These are phyloP conservation scores for Geranium rotundifolium DNA, from an alignment of 345 rosid genomes.

Conservation along the genomic window DNA sequence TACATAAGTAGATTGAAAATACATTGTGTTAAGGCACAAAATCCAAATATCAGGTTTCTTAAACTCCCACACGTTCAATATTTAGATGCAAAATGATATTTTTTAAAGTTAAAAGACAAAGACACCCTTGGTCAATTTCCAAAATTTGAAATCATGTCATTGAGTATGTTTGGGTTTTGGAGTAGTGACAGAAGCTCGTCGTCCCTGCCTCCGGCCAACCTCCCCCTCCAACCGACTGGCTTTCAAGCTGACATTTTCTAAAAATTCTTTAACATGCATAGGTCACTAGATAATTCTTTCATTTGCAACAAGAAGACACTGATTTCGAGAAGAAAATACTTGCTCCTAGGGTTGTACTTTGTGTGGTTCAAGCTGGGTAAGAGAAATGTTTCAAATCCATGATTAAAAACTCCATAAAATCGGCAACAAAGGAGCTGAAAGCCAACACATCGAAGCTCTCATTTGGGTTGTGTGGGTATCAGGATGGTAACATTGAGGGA, in stretches of 20 bases:
- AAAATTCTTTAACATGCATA: slow-evolving; percentile 65
- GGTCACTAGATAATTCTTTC: slow-evolving; percentile 62
- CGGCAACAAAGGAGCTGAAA: slow-evolving; percentile 56
- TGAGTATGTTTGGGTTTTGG: no score
- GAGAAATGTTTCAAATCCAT: slow-evolving; percentile 45
- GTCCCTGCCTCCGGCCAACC: no score
- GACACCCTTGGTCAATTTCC: no score
- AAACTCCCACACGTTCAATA: no score
- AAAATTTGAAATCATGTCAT: no score
- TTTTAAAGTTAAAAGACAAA: no score
- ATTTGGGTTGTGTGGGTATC: slow-evolving; percentile 93
- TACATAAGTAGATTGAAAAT: no score
- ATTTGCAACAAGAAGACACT: slow-evolving; percentile 74
- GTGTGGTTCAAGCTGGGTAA: slow-evolving; percentile 51
- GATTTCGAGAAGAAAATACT: slow-evolving; percentile 91
- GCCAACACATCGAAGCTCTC: slow-evolving; percentile 64
- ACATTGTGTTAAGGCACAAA: no score
- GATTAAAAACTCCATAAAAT: slow-evolving; percentile 61
- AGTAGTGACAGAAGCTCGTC: no score
- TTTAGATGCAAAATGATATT: no score
- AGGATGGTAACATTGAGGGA: slow-evolving; percentile 58
- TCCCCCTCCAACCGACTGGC: no score
- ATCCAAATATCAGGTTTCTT: no score
- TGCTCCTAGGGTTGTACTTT: slow-evolving; percentile 60
- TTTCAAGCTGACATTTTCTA: slow-evolving; percentile 70